These are phyloP conservation scores for Trichoderma polysporum DNA, from an alignment of 2,329 filamentous ascomycete genomes.

Conservation along the genomic window DNA sequence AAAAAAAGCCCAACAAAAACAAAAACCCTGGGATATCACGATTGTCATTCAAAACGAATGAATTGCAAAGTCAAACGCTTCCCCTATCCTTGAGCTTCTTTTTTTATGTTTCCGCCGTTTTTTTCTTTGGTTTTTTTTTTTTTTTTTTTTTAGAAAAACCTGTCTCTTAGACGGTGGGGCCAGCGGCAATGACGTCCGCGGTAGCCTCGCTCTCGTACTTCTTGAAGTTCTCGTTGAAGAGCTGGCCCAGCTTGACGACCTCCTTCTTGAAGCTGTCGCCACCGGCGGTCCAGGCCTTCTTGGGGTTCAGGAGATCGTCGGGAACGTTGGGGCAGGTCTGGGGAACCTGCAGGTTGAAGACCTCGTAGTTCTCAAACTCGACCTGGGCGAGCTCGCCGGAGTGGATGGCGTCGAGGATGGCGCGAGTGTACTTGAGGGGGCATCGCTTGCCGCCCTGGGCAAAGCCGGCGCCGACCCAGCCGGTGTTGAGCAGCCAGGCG, in stretches of 20 bases:
- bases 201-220: constrained; percentile 89
- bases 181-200: constrained; percentile 70
- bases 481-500: constrained; percentile 98
- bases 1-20: neutral
- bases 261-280: constrained; percentile 79
- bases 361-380: constrained; percentile 91
- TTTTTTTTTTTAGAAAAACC: neutral
- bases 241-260: constrained; percentile 82
- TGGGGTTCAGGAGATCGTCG: constrained; percentile 88
- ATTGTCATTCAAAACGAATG: neutral
- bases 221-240: constrained; percentile 97
- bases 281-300: constrained; percentile 85
- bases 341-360: constrained; percentile 97
- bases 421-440: constrained; percentile 97
- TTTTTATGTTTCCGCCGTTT: too few species aligned
- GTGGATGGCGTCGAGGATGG: constrained; percentile 98
- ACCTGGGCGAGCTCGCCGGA: constrained; percentile 89
- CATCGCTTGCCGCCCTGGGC: constrained; percentile 93
- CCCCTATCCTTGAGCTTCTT: neutral
- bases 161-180: constrained; percentile 43
- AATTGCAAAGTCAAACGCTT: neutral
- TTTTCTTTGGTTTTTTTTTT: neutral
- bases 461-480: constrained; percentile 91
- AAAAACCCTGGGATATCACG: constrained; percentile 10
- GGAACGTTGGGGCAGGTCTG: constrained; percentile 88